These are phyloP conservation scores for Bisporella sp. DNA, from an alignment of 2,329 filamentous ascomycete species.

Conservation along the genomic window DNA sequence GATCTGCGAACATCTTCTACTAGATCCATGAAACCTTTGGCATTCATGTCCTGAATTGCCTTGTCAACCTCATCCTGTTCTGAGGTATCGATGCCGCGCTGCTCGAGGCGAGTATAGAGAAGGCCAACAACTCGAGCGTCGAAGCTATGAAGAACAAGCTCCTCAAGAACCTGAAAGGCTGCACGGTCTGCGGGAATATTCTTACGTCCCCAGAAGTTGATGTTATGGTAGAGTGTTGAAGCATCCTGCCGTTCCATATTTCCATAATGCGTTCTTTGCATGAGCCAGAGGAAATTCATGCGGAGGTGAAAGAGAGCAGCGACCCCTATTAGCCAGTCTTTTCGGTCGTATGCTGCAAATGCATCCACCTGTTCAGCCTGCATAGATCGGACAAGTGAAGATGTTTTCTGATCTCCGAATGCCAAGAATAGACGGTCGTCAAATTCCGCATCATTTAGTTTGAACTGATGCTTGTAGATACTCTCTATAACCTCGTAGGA, in stretches of 20 bases:
- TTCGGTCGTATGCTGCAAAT: slow-evolving; percentile 4
- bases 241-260: slow-evolving; percentile 1
- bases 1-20: slow-evolving; percentile 5
- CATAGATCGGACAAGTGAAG: slow-evolving; percentile 4
- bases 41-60: slow-evolving; percentile 1
- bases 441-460: slow-evolving; percentile 1
- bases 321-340: slow-evolving; percentile 6
- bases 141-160: slow-evolving; percentile 2
- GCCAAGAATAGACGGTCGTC: slow-evolving; percentile 3
- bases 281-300: background rate
- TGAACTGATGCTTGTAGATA: background rate
- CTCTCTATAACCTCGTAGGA: background rate
- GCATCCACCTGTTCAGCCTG: slow-evolving; percentile 1
- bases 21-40: slow-evolving; percentile 4
- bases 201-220: slow-evolving; percentile 1
- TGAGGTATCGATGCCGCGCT: slow-evolving; percentile 1
- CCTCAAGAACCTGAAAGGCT: slow-evolving; percentile 3
- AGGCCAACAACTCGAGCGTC: background rate
- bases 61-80: slow-evolving; percentile 3
- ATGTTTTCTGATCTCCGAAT: slow-evolving; percentile 4
- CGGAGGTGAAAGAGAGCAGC: slow-evolving; percentile 3
- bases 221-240: background rate
- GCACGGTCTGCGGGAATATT: slow-evolving; percentile 3
- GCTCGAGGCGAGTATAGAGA: slow-evolving; percentile 5
- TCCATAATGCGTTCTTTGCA: slow-evolving; percentile 1